These are phyloP conservation scores for slime mould (Dictyostelium discoideum) DNA, from an alignment of 78 protist species.

Conservation along the genomic window DNA sequence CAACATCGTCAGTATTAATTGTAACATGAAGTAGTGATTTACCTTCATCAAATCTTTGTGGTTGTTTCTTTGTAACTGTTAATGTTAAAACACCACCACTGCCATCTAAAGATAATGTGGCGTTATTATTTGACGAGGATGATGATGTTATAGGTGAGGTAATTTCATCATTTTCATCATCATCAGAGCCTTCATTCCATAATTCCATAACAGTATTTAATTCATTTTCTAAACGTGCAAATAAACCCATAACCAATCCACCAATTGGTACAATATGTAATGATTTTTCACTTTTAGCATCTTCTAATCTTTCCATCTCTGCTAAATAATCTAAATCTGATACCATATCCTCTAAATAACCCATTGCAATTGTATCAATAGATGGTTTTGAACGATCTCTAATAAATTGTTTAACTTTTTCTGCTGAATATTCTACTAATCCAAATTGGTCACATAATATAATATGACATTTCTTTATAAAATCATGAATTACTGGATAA, in stretches of 20 bases:
- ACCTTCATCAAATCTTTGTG: neutral
- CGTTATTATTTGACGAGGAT: neutral
- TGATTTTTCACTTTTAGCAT: neutral
- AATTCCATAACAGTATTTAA: slow-evolving; percentile 74
- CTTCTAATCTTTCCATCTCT: slow-evolving; percentile 72
- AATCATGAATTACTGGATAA: slow-evolving; percentile 67
- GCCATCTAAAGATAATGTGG: neutral
- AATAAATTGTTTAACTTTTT: neutral
- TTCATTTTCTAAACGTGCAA: slow-evolving; percentile 76
- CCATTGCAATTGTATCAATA: neutral
- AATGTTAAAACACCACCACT: neutral
- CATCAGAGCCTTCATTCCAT: slow-evolving; percentile 24
- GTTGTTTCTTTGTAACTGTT: slow-evolving; percentile 34
- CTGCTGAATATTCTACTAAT: neutral
- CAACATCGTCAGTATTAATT: neutral
- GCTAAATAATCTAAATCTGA: slow-evolving; percentile 49
- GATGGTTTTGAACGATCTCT: neutral
- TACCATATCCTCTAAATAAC: slow-evolving; percentile 47
- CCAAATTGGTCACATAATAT: slow-evolving; percentile 63
- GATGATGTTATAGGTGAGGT: neutral
- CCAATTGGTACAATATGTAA: slow-evolving; percentile 72
- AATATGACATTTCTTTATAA: slow-evolving; percentile 18
- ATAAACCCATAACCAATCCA: slow-evolving; percentile 69
- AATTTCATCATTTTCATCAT: neutral
- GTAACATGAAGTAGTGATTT: slow-evolving; percentile 29